Evolutionary conservation across 2,329 filamentous ascomycete species (phyloP), one percentile per base, ranked within the genome.

Genomic region (Xylaria multiplex): DNA sequence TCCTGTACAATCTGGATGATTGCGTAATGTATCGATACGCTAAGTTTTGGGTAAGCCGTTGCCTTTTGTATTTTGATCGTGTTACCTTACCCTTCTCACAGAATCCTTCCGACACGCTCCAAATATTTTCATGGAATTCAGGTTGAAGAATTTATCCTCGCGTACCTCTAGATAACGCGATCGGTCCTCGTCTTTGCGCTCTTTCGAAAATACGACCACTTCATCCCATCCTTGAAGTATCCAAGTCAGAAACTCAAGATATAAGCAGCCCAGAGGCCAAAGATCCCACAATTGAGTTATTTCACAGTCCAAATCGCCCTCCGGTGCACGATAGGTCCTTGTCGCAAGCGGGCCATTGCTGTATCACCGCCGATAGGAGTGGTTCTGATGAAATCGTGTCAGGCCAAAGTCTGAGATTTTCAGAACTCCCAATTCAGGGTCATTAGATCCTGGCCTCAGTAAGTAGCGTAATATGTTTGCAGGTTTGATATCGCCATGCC

Each of bases 241-340:
- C 68, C 70, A 71, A 3, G 61, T 70, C 3, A 69, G 8, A 46
- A 71, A 70, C 7, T 70, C 69, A 0, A 71, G 32, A 14, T 56
- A 69, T 0, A 69, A 8, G 22, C 70, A 70, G n/a, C 52, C 68
- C 5, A 71, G 37, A 16, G 62, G 32, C 70, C 70, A 71, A 13
- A 70, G 54, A 19, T 71, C 70, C 54, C 56, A 69, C 9, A 40
- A 53, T 3, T 54, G 48, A 6, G 65, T 64, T 1, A 65, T 27
- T 6, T 40, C 8, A 3, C 11, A 7, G 1, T 14, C 2, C 24
- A 57, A 16, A 35, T 57, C 54, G 6, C 16, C 19, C 27, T 59
- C 56, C 2, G 56, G 56, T 7, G 56, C 30, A 50, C 56, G 43
- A 40, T 59, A 59, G 2, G 56, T 59, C 43, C 1, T 7, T 8